Evolutionary conservation across 2,329 filamentous ascomycete genomes (phyloP), one percentile per base, ranked within the genome.

Genomic region (Ceratocystis diversiconidia): DNA sequence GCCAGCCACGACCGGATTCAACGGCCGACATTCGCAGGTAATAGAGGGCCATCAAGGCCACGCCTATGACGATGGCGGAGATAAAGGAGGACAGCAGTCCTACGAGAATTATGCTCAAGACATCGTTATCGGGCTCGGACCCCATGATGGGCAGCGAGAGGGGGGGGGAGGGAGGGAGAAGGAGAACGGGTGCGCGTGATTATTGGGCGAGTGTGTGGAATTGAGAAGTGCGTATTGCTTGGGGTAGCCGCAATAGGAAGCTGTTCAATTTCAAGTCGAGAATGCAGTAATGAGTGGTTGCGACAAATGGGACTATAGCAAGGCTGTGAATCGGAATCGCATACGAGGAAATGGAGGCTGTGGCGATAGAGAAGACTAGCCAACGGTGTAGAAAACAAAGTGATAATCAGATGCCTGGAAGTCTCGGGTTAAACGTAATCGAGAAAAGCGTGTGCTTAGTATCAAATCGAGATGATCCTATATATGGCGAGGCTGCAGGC

Each of bases 41-140:
- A 76, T 94, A 95, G 73, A 95, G 83, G 72, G 90, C 76, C 46
- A 63, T 59, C 19, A 69, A 64, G 60, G 64, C 66, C 66, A 91
- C 73, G 66, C 88, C 85, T 66, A 92, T 88, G 64, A 95, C 78
- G 32, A 86, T 82, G 44, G 90, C 90, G 17, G 90, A 92, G 68
- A 89, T 90, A 75, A 95, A 90, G 44, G 91, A 91, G 36, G 90
- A 94, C 67, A 95, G 79, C 71, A 95, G 83, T 69, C 90, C 91
- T 73, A 95, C 95, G 73, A 95, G 80, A 70, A 95, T 68, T 41
- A 69, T 66, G 60, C 68, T 65, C 32, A 68, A 46, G 61, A 68
- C 64, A 55, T 68, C 67, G 48, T 64, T 67, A 19, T 67, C 60
- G 17, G 60, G 28, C 7, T 66, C 64, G 41, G 67, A 64, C n/a